Base-by-base conservation (phyloP, 805 yeast genomes). In the Nakazawaea siamensis region DNA sequence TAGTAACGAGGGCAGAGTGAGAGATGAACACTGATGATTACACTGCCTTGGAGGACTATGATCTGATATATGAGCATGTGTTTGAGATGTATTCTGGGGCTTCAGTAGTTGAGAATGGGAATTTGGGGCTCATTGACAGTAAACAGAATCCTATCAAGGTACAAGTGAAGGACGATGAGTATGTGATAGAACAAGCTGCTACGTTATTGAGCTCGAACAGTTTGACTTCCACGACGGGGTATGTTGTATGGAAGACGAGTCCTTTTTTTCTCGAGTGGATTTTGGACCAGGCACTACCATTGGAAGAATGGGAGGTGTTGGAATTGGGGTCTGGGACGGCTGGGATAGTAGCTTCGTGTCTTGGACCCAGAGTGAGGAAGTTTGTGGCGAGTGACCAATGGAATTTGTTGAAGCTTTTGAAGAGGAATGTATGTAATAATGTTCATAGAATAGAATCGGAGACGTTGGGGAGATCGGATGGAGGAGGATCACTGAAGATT, bases 291-390 rank as follows among this genome's bases (percentile, higher is more conserved):
- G 29, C 31, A 0, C 19, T 52, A 60, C 29, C 66, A 66, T 1
- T 46, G 63, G 13, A 6, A 7, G 18, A 9, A 5, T n/a, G 19
- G 8, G 12, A 27, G 24, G 63, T 75, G 0, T 53, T 78, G 7
- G 87, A 79, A 41, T 47, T 79, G 4, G 87, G 87, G 0, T 53
- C 81, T 11, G 87, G 87, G 0, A 66, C 68, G 0, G 62, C 73
- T 3, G 83, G 79, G 0, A 46, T 77, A 3, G 48, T 69, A 7
- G 71, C 72, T 0, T 54, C 58, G 51, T 36, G 60, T 27, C 8
- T 63, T 42, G 56, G 73, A 38, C n/a, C 60, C 41, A 0, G 38
- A 12, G 45, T 60, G 40, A n/a, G 38, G 10, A 51, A 49, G 10
- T 77, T 62, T 43, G 52, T 77, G 2, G 75, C 78, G 2, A 68